Evolutionary conservation across 805 yeast species (phyloP).

Genomic region (Lachancea thermotolerans): DNA sequence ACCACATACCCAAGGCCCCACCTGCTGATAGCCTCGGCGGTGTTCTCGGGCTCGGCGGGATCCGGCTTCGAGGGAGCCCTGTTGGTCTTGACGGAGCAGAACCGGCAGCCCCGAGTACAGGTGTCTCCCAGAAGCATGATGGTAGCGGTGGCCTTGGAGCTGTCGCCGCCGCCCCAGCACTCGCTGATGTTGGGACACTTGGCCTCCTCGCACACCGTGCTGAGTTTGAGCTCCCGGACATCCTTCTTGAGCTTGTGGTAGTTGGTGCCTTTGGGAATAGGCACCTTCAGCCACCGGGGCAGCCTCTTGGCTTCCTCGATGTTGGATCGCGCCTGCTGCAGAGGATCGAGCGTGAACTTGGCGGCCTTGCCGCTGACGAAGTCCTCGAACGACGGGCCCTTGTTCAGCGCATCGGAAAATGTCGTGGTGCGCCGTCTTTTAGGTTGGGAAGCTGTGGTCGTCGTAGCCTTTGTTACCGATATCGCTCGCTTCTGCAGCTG

Average conservation of each 20-base stretch:
- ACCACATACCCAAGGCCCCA: constrained; percentile 99
- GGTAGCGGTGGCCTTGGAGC: constrained; percentile 78
- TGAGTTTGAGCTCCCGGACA: constrained; percentile 76
- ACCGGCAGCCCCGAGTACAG: constrained; percentile 98
- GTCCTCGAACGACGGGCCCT: constrained; percentile 92
- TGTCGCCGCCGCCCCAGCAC: constrained; percentile 95
- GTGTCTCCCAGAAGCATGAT: constrained; percentile 98
- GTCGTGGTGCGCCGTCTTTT: constrained; percentile 48
- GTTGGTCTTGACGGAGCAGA: constrained; percentile 93
- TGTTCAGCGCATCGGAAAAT: constrained; percentile 62
- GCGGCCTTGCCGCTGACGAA: constrained; percentile 79
- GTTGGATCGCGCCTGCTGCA: constrained; percentile 56
- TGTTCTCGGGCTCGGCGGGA: constrained; percentile 94
- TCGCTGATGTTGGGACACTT: constrained; percentile 99
- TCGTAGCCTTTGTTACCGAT: constrained; percentile 13
- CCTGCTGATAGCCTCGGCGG: constrained; percentile 93
- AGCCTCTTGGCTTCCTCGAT: constrained; percentile 62
- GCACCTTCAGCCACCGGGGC: constrained; percentile 92
- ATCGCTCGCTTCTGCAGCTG: constrained; percentile 10
- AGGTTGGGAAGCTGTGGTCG: constrained; percentile 15
- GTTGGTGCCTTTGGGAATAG: constrained; percentile 91
- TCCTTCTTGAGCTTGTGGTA: constrained; percentile 78
- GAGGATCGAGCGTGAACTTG: constrained; percentile 58
- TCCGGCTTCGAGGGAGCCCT: constrained; percentile 84
- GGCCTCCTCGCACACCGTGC: constrained; percentile 98